Percentiles rank a stretch among this genome's conserved stretches.
Evolutionary conservation across 305 asterid genomes (phyloP).

Genomic region (Salvia sclarea): DNA sequence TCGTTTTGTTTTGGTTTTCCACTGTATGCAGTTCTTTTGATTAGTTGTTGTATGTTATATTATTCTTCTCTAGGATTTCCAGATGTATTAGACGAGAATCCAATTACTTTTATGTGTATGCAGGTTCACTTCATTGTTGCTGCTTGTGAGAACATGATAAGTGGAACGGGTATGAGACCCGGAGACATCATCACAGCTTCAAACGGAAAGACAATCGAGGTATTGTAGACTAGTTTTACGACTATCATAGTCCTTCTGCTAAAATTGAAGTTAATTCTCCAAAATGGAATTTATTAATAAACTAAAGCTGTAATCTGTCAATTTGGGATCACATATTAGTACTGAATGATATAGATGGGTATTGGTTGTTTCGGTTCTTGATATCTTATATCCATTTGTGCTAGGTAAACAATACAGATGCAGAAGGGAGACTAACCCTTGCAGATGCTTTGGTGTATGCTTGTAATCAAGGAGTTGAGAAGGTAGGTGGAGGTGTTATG

Average conservation of each 20-base stretch:
- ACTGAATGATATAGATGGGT: too few relatives aligned
- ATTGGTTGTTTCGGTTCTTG: background rate
- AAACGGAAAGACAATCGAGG: conserved; percentile 94
- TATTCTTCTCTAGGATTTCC: too few relatives aligned
- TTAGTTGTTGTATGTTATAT: background rate
- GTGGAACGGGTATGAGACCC: conserved; percentile 94
- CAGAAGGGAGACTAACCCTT: conserved; percentile 96
- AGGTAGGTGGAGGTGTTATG: conserved; percentile 49
- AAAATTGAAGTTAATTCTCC: too few relatives aligned
- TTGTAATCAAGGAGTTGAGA: conserved; percentile 93
- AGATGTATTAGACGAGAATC: conserved; percentile 20
- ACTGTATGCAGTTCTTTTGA: background rate
- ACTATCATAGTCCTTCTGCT: background rate
- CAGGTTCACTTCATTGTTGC: conserved; percentile 92
- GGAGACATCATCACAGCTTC: conserved; percentile 86
- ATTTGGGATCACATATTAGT: background rate
- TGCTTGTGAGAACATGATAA: conserved; percentile 95
- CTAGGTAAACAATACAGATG: conserved; percentile 96
- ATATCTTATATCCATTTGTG: conserved; percentile 5
- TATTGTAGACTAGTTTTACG: conserved; percentile 20
- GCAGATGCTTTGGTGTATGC: conserved; percentile 97
- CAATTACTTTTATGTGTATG: conserved; percentile 24
- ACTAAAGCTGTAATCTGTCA: background rate
- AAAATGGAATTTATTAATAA: background rate
- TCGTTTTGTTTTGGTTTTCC: background rate